Evolutionary conservation across 768 basidiomycete genomes (phyloP).

Genomic region (Serendipita sp.): DNA sequence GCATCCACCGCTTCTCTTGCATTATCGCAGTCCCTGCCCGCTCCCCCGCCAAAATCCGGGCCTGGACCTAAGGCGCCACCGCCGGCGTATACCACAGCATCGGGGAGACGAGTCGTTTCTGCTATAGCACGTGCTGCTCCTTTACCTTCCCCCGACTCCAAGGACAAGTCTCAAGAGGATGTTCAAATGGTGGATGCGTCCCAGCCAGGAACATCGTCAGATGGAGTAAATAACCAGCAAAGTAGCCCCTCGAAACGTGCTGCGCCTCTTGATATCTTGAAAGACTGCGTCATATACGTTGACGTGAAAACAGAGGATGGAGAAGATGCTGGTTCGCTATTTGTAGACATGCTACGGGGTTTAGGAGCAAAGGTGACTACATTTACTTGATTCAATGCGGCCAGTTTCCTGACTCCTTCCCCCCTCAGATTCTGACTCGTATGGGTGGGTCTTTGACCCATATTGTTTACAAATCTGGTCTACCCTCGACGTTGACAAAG

Average conservation of each 20-base stretch:
- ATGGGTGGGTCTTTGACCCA: slow-evolving; percentile 66
- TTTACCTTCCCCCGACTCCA: slow-evolving; percentile 15
- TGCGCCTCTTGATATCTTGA: slow-evolving; percentile 30
- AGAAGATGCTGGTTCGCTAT: slow-evolving; percentile 65
- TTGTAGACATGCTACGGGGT: slow-evolving; percentile 65
- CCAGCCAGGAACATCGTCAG: slow-evolving; percentile 17
- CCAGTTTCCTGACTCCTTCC: background rate
- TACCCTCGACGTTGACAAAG: slow-evolving; percentile 53
- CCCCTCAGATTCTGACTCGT: slow-evolving; percentile 39
- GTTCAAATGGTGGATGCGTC: slow-evolving; percentile 16
- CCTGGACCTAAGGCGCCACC: slow-evolving; percentile 18
- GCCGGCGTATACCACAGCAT: slow-evolving; percentile 30
- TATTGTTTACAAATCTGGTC: slow-evolving; percentile 73
- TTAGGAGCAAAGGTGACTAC: slow-evolving; percentile 73
- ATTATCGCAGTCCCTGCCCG: slow-evolving; percentile 46
- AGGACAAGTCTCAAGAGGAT: slow-evolving; percentile 14
- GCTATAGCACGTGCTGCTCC: slow-evolving; percentile 24
- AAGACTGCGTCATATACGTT: slow-evolving; percentile 66
- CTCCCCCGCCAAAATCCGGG: slow-evolving; percentile 27
- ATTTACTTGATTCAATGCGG: slow-evolving; percentile 14
- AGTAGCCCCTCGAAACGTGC: background rate
- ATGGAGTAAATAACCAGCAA: background rate
- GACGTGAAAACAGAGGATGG: slow-evolving; percentile 64
- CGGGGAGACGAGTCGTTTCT: slow-evolving; percentile 32
- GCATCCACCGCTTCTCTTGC: slow-evolving; percentile 45